Base-by-base conservation (phyloP, 129 eudicot genomes). In the Artemisia argyi region DNA sequence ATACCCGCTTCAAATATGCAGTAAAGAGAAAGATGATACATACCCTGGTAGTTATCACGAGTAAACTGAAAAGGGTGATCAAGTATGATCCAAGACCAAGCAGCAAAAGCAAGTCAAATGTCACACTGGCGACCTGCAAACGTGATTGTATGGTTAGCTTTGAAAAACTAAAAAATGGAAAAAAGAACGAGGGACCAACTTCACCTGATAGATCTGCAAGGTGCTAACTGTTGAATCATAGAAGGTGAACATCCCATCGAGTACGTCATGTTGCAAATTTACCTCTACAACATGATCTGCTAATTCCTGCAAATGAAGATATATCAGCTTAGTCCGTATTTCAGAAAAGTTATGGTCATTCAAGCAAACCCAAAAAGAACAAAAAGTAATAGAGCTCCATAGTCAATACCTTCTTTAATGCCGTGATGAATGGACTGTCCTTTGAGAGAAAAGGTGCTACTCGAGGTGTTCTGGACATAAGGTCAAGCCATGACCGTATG, bases 361-460 rank as follows among this genome's bases (percentile, higher is more conserved):
- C 17, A 56, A n/a, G n/a, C n/a, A n/a, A 62, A 12, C 11, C 53
- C 62, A 58, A 12, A 7, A 50, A 46, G 51, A 68, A 79, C 30
- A 0, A 61, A 18, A 1, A 26, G 28, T 26, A 26, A 26, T 26
- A 26, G 28, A 3, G 28, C 28, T 26, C 3, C 28, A 26, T 26
- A 26, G 28, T 26, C 28, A 26, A 26, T 26, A 26, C 28, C 28
- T 26, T 2, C 28, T 26, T 26, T 26, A 26, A 26, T 26, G 28
- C 4, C 28, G 28, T 26, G 28, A 26, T 26, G 3, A 26, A 26
- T 26, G 91, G 84, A 79, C 80, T 86, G 61, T 71, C 83, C 85
- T 89, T 92, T 55, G 84, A 79, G 15, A 92, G 86, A 80, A 89
- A 92, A 39, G 98, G 98, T 17, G 98, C 91, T 16, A 89, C 96